Base-by-base conservation (phyloP, 768 basidiomycete species). In the Mycena sanguinolenta region DNA sequence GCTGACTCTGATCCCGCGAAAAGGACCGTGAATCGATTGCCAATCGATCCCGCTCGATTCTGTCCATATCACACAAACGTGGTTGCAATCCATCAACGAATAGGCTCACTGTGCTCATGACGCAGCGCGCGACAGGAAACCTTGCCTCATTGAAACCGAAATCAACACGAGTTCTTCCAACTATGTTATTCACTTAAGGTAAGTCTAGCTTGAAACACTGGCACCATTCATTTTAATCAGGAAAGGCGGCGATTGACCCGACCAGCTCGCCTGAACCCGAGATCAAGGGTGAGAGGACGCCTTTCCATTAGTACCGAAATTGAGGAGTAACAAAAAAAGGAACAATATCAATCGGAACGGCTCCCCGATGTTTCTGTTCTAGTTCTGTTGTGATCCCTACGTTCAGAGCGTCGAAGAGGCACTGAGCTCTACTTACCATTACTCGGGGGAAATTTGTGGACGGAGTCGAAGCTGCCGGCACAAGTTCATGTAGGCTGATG, bases 31-130 rank as follows among this genome's bases (percentile, higher is more conserved):
- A n/a, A n/a, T n/a, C n/a, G n/a, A n/a, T n/a, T n/a, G n/a, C n/a
- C 46, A 46, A 46, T 46, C 46, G 46, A 46, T 46, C 46, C n/a
- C 46, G 23, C n/a, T 46, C 46, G 46, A 46, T 46, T n/a, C 46
- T 21, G 46, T n/a, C 23, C 46, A n/a, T n/a, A n/a, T n/a, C n/a
- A 23, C 7, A 46, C 9, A 52, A 52, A 28, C 27, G 50, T 52
- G 50, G 50, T 52, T 52, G 17, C 21, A n/a, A 23, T 21, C n/a
- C 6, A 25, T 10, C 25, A 28, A 27, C 27, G 10, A 13, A 52
- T 13, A 13, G 16, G 25, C 19, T 46, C 46, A 19, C 46, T n/a
- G 23, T 21, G 12, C 21, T 21, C 9, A 6, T n/a, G 21, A n/a
- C 8, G 21, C 46, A 46, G 19, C 50, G 50, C 50, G 50, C 50